Evolutionary conservation across 257 asterid species (phyloP).

Genomic region (Nicotiana benthamiana): DNA sequence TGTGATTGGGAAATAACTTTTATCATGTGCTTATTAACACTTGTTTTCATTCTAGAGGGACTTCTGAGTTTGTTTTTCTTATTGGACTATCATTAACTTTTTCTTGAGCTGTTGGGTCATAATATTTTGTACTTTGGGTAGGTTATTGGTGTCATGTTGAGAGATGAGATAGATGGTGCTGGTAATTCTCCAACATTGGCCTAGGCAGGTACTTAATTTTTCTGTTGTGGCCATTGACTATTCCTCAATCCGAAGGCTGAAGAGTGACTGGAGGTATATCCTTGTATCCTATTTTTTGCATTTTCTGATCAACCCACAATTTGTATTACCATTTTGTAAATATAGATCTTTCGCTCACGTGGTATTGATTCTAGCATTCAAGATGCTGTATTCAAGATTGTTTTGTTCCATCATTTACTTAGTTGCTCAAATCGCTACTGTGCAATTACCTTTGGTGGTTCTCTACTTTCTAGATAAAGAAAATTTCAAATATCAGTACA

Average conservation of each 20-base stretch:
- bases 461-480: neutral
- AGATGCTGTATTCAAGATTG: neutral
- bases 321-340: conserved; percentile 20
- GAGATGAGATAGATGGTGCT: conserved; percentile 8
- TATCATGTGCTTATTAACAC: neutral
- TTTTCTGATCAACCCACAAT: conserved; percentile 5
- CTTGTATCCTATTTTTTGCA: conserved; percentile 19
- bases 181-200: conserved; percentile 6
- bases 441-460: neutral
- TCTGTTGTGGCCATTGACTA: conserved; percentile 13
- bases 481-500: neutral
- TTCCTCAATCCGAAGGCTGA: conserved; percentile 14
- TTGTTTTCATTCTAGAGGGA: neutral
- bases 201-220: conserved; percentile 1
- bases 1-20: neutral
- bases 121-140: neutral
- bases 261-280: conserved; percentile 19
- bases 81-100: neutral
- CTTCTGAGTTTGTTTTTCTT: neutral
- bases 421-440: neutral
- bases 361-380: neutral
- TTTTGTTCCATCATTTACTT: neutral
- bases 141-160: neutral
- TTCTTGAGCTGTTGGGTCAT: neutral
- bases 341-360: neutral